phyloP scores from a whole-genome alignment of 2,329 filamentous ascomycete genomes.

The Colletotrichum brevisporum region DNA sequence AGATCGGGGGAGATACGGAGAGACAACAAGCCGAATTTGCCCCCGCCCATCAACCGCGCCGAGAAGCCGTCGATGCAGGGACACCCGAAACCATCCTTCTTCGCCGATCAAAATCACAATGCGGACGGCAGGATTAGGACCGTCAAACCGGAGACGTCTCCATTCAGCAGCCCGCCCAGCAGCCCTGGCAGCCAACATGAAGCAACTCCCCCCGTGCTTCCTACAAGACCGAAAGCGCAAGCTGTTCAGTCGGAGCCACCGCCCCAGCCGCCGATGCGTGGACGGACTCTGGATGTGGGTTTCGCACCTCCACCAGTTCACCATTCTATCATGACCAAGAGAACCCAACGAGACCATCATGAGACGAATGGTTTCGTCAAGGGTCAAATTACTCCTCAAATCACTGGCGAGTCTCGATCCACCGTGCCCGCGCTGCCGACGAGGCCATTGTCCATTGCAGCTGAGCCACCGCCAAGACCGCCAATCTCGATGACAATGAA shows the following conservation, averaged over 20 bases:
- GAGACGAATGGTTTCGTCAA: conserved; percentile 58
- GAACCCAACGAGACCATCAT: conserved; percentile 59
- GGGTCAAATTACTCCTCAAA: conserved; percentile 55
- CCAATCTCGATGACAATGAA: conserved; percentile 48
- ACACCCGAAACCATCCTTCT: conserved; percentile 44
- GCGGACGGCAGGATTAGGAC: conserved; percentile 52
- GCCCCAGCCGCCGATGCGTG: conserved; percentile 42
- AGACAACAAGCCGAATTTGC: conserved; percentile 63
- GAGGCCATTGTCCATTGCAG: conserved; percentile 56
- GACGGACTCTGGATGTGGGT: conserved; percentile 50
- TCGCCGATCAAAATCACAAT: conserved; percentile 43
- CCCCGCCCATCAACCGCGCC: conserved; percentile 84
- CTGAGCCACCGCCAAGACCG: conserved; percentile 49
- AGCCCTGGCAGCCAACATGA: conserved; percentile 74
- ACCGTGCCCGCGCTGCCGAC: conserved; percentile 61
- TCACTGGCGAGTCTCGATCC: conserved; percentile 57
- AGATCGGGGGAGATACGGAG: conserved; percentile 72
- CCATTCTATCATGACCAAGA: conserved; percentile 60
- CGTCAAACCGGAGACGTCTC: conserved; percentile 71
- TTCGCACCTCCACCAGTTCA: conserved; percentile 70
- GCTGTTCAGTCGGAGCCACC: conserved; percentile 44
- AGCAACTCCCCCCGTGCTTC: conserved; percentile 65
- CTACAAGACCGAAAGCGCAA: conserved; percentile 55
- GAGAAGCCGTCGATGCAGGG: conserved; percentile 71
- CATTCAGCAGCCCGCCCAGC: conserved; percentile 88